A percentile compares a stretch with the other conserved stretches of the same genome.
Conservation (phyloP, 352 stramenopile species). For the Thraustochytrium striatum region DNA sequence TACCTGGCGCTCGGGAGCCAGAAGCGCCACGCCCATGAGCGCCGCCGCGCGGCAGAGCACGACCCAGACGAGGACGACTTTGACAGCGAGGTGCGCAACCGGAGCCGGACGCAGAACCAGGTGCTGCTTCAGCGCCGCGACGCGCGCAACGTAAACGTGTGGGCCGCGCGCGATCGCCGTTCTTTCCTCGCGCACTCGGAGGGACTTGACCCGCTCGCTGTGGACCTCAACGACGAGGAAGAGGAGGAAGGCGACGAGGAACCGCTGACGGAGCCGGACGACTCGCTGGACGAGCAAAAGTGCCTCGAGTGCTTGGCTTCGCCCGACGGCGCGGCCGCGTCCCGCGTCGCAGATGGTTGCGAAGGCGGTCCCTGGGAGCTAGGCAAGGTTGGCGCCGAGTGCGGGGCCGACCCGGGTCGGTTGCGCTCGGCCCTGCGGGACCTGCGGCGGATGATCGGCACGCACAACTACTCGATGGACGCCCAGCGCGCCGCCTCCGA, state of each 20-base stretch:
- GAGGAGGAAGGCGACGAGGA: no score
- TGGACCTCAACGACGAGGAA: background rate
- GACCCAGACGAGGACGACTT: constrained; percentile 39
- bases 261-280: background rate
- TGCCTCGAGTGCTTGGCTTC: background rate
- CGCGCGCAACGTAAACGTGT: constrained; percentile 14
- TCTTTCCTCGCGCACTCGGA: background rate
- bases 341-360: no score
- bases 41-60: background rate
- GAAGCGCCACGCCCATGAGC: constrained; percentile 20
- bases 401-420: no score
- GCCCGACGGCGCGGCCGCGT: no score
- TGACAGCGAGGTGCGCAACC: background rate
- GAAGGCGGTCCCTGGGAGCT: no score
- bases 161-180: background rate
- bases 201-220: background rate
- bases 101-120: background rate
- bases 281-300: background rate
- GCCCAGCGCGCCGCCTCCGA: no score
- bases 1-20: constrained; percentile 3
- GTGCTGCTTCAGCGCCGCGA: constrained; percentile 7
- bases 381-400: no score
- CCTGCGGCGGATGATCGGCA: constrained; percentile 1
- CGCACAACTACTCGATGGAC: constrained; percentile 40
- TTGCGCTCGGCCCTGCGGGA: no score